Conservation (phyloP, 2,329 filamentous ascomycete species). For the Trichoderma guizhouense region DNA sequence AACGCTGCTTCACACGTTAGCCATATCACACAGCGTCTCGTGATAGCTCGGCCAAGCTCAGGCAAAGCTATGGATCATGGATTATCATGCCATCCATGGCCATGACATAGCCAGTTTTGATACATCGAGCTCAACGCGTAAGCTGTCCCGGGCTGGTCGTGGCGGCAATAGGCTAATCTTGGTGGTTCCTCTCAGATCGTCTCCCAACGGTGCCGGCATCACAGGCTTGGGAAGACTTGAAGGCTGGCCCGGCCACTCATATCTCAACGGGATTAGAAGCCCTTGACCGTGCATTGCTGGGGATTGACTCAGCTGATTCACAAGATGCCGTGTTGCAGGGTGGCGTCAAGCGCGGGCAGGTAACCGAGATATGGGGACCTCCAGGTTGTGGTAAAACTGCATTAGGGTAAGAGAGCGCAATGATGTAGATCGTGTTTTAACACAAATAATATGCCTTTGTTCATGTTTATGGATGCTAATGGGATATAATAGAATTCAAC, state of each 20-base stretch:
- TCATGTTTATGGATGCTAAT: constrained; percentile 16
- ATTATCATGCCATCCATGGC: constrained; percentile 58
- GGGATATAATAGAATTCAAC: constrained; percentile 55
- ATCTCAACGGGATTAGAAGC: constrained; percentile 54
- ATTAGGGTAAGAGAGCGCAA: constrained; percentile 56
- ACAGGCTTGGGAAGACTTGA: constrained; percentile 62
- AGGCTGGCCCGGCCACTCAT: constrained; percentile 46
- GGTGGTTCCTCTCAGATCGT: constrained; percentile 53
- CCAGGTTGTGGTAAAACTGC: constrained; percentile 82
- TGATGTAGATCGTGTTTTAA: neutral
- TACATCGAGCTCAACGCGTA: constrained; percentile 47
- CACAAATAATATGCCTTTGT: neutral
- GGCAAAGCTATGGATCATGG: constrained; percentile 41
- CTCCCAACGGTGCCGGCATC: constrained; percentile 75
- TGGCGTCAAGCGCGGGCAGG: constrained; percentile 70
- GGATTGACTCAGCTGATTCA: constrained; percentile 17
- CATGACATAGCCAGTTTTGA: constrained; percentile 61
- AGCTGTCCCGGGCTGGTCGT: constrained; percentile 27
- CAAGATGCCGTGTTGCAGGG: constrained; percentile 30
- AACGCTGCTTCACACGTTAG: neutral
- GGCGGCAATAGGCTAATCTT: neutral
- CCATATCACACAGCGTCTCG: constrained; percentile 22
- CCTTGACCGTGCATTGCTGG: constrained; percentile 48
- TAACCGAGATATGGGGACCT: constrained; percentile 86
- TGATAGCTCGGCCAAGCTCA: neutral